Evolutionary conservation across 1,139 yeast genomes (phyloP).

Genomic region (Debaryomyces subglobosus): DNA sequence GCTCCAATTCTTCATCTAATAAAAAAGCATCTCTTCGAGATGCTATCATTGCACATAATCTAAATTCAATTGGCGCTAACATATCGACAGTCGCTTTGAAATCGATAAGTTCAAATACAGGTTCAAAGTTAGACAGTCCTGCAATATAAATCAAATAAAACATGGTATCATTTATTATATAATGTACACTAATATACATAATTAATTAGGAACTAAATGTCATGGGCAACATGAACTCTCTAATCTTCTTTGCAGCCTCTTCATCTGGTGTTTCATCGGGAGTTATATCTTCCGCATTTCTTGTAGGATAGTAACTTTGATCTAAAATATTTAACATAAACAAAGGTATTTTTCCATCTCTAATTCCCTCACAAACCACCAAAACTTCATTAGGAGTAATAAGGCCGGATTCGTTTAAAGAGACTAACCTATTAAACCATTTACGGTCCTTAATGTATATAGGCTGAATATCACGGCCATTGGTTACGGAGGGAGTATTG

Average conservation of each 20-base stretch:
- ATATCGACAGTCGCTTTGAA: neutral
- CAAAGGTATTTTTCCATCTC: conserved; percentile 44
- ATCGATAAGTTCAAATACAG: neutral
- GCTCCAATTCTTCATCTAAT: conserved; percentile 5
- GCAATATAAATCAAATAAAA: neutral
- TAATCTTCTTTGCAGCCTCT: conserved; percentile 36
- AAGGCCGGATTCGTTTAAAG: conserved; percentile 32
- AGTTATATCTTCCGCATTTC: conserved; percentile 20
- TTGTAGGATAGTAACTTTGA: conserved; percentile 32
- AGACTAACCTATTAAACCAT: conserved; percentile 42
- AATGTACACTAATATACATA: conserved; percentile 9
- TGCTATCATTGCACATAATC: neutral
- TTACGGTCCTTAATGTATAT: conserved; percentile 42
- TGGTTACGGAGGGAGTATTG: conserved; percentile 33
- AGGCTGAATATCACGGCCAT: conserved; percentile 24
- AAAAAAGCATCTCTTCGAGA: neutral
- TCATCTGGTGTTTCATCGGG: conserved; percentile 32
- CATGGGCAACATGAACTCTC: conserved; percentile 44
- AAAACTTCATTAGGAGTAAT: conserved; percentile 38
- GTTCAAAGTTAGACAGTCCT: neutral
- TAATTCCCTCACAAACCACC: conserved; percentile 40
- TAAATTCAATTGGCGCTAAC: neutral
- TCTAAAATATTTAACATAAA: conserved; percentile 45
- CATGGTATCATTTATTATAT: neutral
- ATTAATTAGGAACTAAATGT: conserved; percentile 24